A percentile compares a stretch with the other conserved stretches of the same genome.
Evolutionary conservation across 495 filamentous ascomycete genomes (phyloP).

Genomic region (Neurospora sp.): DNA sequence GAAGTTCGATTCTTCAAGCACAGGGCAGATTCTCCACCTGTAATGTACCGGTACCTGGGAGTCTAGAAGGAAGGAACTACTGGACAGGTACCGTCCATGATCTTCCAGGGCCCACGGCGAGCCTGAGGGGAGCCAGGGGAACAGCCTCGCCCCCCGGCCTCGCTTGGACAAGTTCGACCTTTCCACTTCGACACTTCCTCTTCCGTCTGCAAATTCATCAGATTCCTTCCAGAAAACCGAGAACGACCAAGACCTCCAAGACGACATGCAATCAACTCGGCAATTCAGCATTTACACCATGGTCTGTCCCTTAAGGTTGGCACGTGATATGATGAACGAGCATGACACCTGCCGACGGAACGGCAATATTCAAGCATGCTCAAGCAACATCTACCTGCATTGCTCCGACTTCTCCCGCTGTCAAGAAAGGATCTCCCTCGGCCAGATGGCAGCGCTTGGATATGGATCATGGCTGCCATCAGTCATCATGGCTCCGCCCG

Average conservation of each 20-base stretch:
- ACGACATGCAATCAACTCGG: neutral
- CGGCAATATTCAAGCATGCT: neutral
- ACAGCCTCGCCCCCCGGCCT: neutral
- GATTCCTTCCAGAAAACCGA: neutral
- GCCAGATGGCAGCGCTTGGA: neutral
- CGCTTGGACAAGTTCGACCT: neutral
- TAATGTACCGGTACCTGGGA: neutral
- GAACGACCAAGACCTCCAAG: neutral
- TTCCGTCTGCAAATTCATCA: neutral
- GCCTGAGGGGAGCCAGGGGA: neutral
- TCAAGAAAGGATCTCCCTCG: neutral
- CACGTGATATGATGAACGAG: neutral
- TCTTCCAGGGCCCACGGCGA: neutral
- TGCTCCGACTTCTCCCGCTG: neutral
- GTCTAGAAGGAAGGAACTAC: neutral
- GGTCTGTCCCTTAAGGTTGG: neutral
- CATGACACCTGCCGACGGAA: neutral
- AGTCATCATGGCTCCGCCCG: neutral
- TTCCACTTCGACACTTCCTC: neutral
- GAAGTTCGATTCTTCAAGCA: neutral
- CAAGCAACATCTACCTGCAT: neutral
- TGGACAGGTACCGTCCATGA: neutral
- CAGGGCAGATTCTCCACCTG: neutral
- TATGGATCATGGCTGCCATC: neutral
- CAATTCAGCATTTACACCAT: neutral